Conservation (phyloP, 2,329 filamentous ascomycete genomes). For the Aureobasidium zeae region DNA sequence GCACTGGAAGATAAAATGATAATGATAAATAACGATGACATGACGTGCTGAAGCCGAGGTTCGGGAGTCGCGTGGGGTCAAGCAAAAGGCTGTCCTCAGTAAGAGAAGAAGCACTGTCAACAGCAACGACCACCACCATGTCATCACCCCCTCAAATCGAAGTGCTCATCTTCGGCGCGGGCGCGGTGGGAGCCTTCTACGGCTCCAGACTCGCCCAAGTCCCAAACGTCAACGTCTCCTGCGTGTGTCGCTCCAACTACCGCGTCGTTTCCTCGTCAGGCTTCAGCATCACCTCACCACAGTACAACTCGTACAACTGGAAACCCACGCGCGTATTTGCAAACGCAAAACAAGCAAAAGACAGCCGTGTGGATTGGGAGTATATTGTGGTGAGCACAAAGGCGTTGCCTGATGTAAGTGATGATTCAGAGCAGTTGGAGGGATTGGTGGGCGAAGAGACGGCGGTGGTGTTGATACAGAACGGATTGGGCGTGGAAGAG, state of each 20-base stretch:
- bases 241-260: conserved; percentile 68
- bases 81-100: not conserved
- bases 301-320: conserved; percentile 60
- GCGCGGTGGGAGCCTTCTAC: conserved; percentile 65
- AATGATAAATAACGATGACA: not conserved
- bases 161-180: conserved; percentile 59
- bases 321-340: conserved; percentile 53
- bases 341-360: conserved; percentile 48
- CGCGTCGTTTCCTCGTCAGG: conserved; percentile 50
- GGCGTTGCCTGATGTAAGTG: conserved; percentile 56
- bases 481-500: conserved; percentile 60
- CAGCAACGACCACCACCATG: conserved; percentile 11
- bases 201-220: conserved; percentile 52
- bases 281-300: conserved; percentile 54
- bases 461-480: conserved; percentile 59
- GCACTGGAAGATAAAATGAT: too few species aligned
- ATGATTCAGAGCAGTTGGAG: conserved; percentile 52
- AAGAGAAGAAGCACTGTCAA: not conserved
- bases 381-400: conserved; percentile 64
- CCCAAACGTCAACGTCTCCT: conserved; percentile 50
- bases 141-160: conserved; percentile 39
- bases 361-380: conserved; percentile 45
- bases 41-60: conserved; percentile 5
- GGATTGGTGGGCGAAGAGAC: conserved; percentile 48
- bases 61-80: not conserved